phyloP scores from a whole-genome alignment of 257 asterid genomes.

The Haberlea rhodopensis region DNA sequence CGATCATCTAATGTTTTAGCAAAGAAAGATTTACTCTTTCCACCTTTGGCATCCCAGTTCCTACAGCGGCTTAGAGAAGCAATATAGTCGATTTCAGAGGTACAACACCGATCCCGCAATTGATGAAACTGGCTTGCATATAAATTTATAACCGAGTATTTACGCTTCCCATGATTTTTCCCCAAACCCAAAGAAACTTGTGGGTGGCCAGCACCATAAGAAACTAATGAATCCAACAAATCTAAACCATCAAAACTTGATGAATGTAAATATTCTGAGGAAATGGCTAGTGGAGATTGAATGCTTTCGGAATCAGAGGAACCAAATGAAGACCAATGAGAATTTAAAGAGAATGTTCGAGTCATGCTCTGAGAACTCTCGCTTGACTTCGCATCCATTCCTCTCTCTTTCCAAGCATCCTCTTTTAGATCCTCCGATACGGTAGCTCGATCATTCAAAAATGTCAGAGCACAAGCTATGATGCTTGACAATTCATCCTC shows the following conservation, averaged over 20 bases:
- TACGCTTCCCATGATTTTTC: conserved; percentile 62
- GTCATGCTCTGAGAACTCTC: conserved; percentile 51
- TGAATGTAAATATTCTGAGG: conserved; percentile 50
- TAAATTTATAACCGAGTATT: conserved; percentile 72
- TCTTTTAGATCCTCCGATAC: conserved; percentile 36
- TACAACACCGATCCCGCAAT: conserved; percentile 70
- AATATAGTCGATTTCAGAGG: conserved; percentile 71
- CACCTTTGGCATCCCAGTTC: conserved; percentile 95
- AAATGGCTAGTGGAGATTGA: conserved; percentile 40
- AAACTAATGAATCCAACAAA: conserved; percentile 60
- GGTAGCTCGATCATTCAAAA: conserved; percentile 46
- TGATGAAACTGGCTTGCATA: conserved; percentile 63
- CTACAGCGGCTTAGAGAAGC: conserved; percentile 89
- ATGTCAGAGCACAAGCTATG: conserved; percentile 83
- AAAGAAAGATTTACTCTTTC: conserved; percentile 89
- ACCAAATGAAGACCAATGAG: conserved; percentile 62
- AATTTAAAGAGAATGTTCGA: conserved; percentile 45
- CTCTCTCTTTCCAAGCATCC: conserved; percentile 42
- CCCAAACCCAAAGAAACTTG: conserved; percentile 80
- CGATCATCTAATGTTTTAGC: conserved; percentile 90
- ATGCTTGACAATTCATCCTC: conserved; percentile 95
- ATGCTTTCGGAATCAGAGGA: conserved; percentile 57
- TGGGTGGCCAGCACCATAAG: conserved; percentile 63
- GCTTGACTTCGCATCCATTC: conserved; percentile 29
- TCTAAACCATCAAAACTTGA: conserved; percentile 68